Evolutionary conservation across 139 green algal species (phyloP).

Genomic region (Tetradesmus lagerheimii): DNA sequence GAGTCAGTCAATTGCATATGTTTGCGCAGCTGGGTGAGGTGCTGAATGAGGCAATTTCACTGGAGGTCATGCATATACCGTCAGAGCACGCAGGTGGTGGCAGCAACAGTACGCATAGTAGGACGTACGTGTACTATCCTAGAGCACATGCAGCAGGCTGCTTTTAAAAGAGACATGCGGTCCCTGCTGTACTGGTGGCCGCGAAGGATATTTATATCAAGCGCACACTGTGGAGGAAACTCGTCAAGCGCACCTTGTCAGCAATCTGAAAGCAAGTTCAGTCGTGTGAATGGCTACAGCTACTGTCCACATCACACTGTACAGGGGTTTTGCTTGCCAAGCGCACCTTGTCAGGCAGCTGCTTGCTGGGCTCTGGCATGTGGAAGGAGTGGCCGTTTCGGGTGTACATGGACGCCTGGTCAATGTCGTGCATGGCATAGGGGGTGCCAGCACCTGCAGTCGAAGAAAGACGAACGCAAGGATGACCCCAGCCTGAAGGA

Average conservation of each 20-base stretch:
- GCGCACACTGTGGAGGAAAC: too few relatives aligned
- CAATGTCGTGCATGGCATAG: not conserved
- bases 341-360: constrained; percentile 30
- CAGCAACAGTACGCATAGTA: not conserved
- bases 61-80: not conserved
- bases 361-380: not conserved
- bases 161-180: not conserved
- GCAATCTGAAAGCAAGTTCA: too few relatives aligned
- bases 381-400: constrained; percentile 14
- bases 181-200: too few relatives aligned
- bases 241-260: not conserved
- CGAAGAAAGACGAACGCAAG: too few relatives aligned
- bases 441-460: not conserved
- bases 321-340: not conserved
- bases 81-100: too few relatives aligned
- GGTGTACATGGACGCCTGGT: not conserved
- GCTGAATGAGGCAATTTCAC: too few relatives aligned
- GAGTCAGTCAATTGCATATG: not conserved
- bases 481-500: not conserved
- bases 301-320: too few relatives aligned
- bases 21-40: too few relatives aligned
- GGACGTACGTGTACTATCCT: not conserved
- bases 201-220: not conserved
- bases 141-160: not conserved
- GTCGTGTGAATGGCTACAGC: too few relatives aligned